These are phyloP conservation scores for Ophiocordyceps camponoti-rufipedis DNA, from an alignment of 2,329 filamentous ascomycete species.

Conservation along the genomic window DNA sequence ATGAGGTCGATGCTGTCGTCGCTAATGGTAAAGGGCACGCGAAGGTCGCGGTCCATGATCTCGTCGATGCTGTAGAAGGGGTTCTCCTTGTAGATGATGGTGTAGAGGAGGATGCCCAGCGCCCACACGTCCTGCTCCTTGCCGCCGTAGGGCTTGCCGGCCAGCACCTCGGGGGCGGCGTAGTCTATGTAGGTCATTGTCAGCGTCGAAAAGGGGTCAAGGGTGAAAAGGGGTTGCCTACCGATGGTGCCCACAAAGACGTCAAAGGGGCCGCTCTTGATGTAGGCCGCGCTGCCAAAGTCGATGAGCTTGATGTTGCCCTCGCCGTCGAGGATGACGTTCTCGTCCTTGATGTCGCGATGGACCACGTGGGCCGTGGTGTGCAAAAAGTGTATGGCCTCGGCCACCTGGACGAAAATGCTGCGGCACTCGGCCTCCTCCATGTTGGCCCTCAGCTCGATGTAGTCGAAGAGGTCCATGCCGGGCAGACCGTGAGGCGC, in stretches of 20 bases:
- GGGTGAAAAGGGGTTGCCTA: slow-evolving; percentile 22
- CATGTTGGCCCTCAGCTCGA: slow-evolving; percentile 92
- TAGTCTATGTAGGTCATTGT: slow-evolving; percentile 48
- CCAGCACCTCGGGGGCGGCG: slow-evolving; percentile 91
- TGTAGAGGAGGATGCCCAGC: slow-evolving; percentile 89
- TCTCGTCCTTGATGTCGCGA: slow-evolving; percentile 97
- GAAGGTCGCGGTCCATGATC: slow-evolving; percentile 92
- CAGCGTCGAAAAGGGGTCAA: not conserved
- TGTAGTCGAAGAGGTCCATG: slow-evolving; percentile 98
- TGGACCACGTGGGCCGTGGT: slow-evolving; percentile 84
- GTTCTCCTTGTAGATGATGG: slow-evolving; percentile 98
- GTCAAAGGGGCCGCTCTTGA: slow-evolving; percentile 95
- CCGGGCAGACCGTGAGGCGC: slow-evolving; percentile 83
- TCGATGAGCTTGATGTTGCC: slow-evolving; percentile 94
- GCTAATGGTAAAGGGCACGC: slow-evolving; percentile 75
- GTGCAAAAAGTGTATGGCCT: slow-evolving; percentile 80
- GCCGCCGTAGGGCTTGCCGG: slow-evolving; percentile 77
- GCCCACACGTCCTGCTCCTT: slow-evolving; percentile 99
- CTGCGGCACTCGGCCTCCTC: slow-evolving; percentile 83
- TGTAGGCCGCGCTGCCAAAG: slow-evolving; percentile 94
- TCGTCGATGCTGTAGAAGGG: slow-evolving; percentile 98
- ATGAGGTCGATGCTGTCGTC: slow-evolving; percentile 89
- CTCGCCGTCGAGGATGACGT: slow-evolving; percentile 88
- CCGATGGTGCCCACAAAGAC: slow-evolving; percentile 98
- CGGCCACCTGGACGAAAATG: slow-evolving; percentile 87